Conservation (phyloP, 495 filamentous ascomycete genomes). For the Hyaloscypha hepaticicola region DNA sequence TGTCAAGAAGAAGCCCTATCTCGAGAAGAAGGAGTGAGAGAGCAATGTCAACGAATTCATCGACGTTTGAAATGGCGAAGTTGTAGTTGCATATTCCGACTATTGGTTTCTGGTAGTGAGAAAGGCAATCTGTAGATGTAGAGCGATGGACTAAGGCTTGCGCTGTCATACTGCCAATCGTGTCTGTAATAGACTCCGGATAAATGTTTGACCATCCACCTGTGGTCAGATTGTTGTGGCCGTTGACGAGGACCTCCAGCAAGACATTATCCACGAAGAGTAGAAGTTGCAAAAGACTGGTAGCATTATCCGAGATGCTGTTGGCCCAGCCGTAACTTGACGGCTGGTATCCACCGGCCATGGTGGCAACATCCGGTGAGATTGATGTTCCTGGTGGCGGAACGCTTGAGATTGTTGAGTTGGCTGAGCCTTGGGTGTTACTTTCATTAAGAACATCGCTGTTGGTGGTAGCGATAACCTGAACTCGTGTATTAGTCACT, state of each 20-base stretch:
- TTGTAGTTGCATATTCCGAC: slow-evolving; percentile 34
- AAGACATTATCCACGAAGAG: slow-evolving; percentile 39
- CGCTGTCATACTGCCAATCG: slow-evolving; percentile 37
- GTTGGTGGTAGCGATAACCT: slow-evolving; percentile 27
- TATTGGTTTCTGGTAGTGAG: slow-evolving; percentile 36
- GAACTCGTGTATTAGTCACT: background rate
- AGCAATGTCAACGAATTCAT: slow-evolving; percentile 34
- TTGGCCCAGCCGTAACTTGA: slow-evolving; percentile 38
- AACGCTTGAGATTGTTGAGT: slow-evolving; percentile 22
- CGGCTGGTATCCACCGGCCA: slow-evolving; percentile 40
- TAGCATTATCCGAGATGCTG: slow-evolving; percentile 32
- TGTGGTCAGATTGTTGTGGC: slow-evolving; percentile 30
- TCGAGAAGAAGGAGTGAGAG: slow-evolving; percentile 49
- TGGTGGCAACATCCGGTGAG: slow-evolving; percentile 31
- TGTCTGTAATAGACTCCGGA: slow-evolving; percentile 36
- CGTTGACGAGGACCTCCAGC: slow-evolving; percentile 35
- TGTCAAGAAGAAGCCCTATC: slow-evolving; percentile 54
- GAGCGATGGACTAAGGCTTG: slow-evolving; percentile 39
- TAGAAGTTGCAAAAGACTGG: slow-evolving; percentile 31
- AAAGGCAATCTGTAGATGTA: slow-evolving; percentile 37
- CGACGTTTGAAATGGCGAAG: slow-evolving; percentile 23
- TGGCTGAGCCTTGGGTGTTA: slow-evolving; percentile 12
- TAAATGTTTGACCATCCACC: slow-evolving; percentile 38
- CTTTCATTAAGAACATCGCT: slow-evolving; percentile 34
- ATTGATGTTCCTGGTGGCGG: slow-evolving; percentile 30